Evolutionary conservation across 2,329 filamentous ascomycete genomes (phyloP).

Genomic region (Phoma sp.): DNA sequence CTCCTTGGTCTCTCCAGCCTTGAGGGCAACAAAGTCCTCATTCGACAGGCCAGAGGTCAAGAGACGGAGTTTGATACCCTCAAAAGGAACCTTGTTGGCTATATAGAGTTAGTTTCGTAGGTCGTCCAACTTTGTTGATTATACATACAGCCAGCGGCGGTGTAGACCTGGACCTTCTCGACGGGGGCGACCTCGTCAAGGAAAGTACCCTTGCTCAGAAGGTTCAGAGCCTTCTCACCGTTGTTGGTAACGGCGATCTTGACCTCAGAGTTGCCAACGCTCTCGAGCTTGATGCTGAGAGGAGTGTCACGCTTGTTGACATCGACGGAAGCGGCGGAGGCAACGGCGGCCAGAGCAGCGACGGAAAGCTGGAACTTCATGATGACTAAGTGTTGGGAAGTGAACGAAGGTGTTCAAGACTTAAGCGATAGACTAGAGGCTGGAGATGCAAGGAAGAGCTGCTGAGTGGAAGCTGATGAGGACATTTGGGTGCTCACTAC

Average conservation of each 20-base stretch:
- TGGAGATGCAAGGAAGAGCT: conserved; percentile 19
- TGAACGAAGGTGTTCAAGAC: conserved; percentile 10
- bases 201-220: conserved; percentile 62
- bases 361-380: conserved; percentile 42
- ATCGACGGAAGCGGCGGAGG: conserved; percentile 36
- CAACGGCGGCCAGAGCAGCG: conserved; percentile 35
- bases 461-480: conserved; percentile 29
- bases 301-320: conserved; percentile 45
- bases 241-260: conserved; percentile 62
- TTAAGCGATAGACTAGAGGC: conserved; percentile 11
- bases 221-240: conserved; percentile 56
- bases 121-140: not conserved
- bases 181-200: conserved; percentile 57
- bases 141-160: conserved; percentile 50
- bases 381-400: conserved; percentile 18
- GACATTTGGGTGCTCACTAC: conserved; percentile 9
- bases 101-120: conserved; percentile 3
- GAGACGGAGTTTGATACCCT: conserved; percentile 61
- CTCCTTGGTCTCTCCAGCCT: conserved; percentile 56
- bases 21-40: conserved; percentile 59
- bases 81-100: conserved; percentile 57
- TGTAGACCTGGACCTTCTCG: conserved; percentile 60
- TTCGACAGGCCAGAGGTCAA: conserved; percentile 53
- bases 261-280: conserved; percentile 59
- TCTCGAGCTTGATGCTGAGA: conserved; percentile 51